A percentile compares a stretch with the other conserved stretches of the same genome.
Conservation (phyloP, 768 basidiomycete genomes). For the Termitomyces sp. region DNA sequence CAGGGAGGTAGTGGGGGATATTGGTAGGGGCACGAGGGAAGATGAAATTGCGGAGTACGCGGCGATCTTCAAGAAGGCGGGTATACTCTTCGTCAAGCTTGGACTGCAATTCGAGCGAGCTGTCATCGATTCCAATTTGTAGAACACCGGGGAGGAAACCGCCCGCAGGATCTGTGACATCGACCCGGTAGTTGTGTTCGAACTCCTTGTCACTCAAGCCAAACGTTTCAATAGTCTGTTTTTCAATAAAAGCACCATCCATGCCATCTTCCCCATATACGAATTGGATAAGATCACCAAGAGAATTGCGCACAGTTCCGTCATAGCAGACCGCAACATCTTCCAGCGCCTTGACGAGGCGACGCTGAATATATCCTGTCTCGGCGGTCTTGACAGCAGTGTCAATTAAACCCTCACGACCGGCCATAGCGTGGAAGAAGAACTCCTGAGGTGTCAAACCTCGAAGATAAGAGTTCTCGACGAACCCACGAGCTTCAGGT, state of each 20-base stretch:
- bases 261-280: slow-evolving; percentile 98
- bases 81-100: slow-evolving; percentile 68
- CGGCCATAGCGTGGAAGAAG: slow-evolving; percentile 99
- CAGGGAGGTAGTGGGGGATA: slow-evolving; percentile 82
- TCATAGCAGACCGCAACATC: slow-evolving; percentile 98
- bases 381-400: slow-evolving; percentile 99
- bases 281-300: slow-evolving; percentile 95
- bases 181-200: slow-evolving; percentile 91
- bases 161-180: slow-evolving; percentile 77
- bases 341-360: slow-evolving; percentile 95
- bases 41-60: slow-evolving; percentile 71
- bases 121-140: slow-evolving; percentile 85
- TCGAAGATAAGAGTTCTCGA: slow-evolving; percentile 97
- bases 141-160: slow-evolving; percentile 78
- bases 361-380: slow-evolving; percentile 98
- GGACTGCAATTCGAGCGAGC: slow-evolving; percentile 74
- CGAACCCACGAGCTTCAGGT: slow-evolving; percentile 96
- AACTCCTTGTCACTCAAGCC: slow-evolving; percentile 77
- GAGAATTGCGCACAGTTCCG: slow-evolving; percentile 94
- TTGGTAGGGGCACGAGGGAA: slow-evolving; percentile 73
- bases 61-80: slow-evolving; percentile 72
- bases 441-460: slow-evolving; percentile 97
- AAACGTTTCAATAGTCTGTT: slow-evolving; percentile 89
- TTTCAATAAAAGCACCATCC: slow-evolving; percentile 97
- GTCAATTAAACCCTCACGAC: slow-evolving; percentile 98